These are phyloP conservation scores for Metschnikowia kunwiensis DNA, from an alignment of 805 yeast species.

Conservation along the genomic window DNA sequence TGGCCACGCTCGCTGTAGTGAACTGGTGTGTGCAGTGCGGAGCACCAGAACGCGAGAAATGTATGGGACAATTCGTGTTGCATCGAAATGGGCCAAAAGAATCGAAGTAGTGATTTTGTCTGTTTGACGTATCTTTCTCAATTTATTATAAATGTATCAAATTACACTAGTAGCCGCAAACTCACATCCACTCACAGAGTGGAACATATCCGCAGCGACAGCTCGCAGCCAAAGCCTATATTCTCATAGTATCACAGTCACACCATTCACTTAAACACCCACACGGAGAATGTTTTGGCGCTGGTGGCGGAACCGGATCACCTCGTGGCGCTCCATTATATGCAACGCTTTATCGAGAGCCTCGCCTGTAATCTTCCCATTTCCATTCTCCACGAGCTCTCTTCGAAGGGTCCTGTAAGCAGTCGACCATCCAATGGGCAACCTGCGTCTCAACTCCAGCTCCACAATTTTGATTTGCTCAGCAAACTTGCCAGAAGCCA, in stretches of 20 bases:
- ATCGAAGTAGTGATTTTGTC: no score
- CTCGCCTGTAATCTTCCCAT: constrained; percentile 56
- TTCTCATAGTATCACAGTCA: neutral
- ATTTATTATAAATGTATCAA: no score
- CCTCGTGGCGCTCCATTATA: constrained; percentile 80
- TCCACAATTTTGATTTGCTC: constrained; percentile 78
- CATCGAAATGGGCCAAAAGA: no score
- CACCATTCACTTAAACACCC: constrained; percentile 11
- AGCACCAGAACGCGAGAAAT: no score
- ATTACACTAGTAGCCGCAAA: no score
- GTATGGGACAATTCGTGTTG: no score
- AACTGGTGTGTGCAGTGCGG: no score
- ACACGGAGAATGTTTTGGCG: constrained; percentile 19
- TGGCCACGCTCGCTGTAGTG: neutral
- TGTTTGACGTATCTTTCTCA: no score
- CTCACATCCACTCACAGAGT: no score
- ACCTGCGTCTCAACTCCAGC: constrained; percentile 78
- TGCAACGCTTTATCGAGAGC: constrained; percentile 81
- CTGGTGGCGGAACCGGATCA: constrained; percentile 85
- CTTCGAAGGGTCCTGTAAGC: constrained; percentile 77
- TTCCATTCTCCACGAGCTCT: constrained; percentile 71
- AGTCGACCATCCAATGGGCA: constrained; percentile 96
- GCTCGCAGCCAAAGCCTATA: no score
- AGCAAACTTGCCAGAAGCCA: constrained; percentile 56
- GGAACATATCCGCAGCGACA: no score